Conservation (phyloP, 192 early-diverging fungal genomes). For the Paraglomus brasilianum region DNA sequence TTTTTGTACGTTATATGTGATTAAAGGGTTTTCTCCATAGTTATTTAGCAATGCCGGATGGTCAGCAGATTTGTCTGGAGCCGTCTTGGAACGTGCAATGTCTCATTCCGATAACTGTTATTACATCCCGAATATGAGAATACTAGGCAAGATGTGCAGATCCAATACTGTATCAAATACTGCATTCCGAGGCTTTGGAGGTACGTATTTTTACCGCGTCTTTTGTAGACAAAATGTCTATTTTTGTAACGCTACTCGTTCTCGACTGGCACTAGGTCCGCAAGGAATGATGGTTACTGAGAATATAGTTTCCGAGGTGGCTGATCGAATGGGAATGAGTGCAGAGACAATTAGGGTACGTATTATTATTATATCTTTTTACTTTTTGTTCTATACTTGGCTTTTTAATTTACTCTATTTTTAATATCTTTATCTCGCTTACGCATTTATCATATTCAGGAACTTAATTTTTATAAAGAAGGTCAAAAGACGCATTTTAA, state of each 20-base stretch:
- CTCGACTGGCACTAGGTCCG: constrained; percentile 35
- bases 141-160: constrained; percentile 69
- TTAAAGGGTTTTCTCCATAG: constrained; percentile 24
- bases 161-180: constrained; percentile 87
- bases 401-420: too few relatives aligned
- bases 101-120: constrained; percentile 81
- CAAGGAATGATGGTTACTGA: constrained; percentile 84
- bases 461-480: constrained; percentile 69
- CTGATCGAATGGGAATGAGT: constrained; percentile 61
- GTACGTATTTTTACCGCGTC: not conserved
- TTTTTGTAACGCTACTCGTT: too few relatives aligned
- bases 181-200: constrained; percentile 86
- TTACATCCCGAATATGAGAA: constrained; percentile 65
- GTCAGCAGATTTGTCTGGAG: constrained; percentile 62
- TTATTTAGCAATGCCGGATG: constrained; percentile 65
- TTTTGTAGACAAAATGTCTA: too few relatives aligned
- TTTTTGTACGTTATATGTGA: too few relatives aligned
- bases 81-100: constrained; percentile 73
- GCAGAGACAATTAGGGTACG: constrained; percentile 57
- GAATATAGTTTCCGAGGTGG: constrained; percentile 75
- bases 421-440: too few relatives aligned
- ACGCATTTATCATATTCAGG: constrained; percentile 12
- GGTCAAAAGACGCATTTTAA: constrained; percentile 72
- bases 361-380: not conserved
- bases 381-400: not conserved